Evolutionary conservation across 2,329 filamentous ascomycete genomes (phyloP).

Genomic region (Macrophomina phaseolina): DNA sequence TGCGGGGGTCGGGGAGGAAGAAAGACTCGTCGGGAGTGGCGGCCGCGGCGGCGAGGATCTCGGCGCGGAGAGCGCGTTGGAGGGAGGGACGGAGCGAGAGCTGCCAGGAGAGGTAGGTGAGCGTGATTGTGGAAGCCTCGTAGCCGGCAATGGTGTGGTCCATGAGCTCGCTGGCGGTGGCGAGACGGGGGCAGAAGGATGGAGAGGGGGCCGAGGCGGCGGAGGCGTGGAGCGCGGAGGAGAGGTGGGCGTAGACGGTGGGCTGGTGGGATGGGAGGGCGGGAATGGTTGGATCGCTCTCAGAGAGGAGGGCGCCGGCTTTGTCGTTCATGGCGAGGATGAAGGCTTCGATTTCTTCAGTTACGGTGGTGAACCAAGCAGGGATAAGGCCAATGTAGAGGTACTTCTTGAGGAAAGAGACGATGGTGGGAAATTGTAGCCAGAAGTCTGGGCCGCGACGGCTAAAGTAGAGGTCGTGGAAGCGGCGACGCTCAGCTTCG

Average conservation of each 20-base stretch:
- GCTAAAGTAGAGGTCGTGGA: conserved; percentile 14
- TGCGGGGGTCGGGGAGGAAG: conserved; percentile 29
- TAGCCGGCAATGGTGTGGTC: conserved; percentile 81
- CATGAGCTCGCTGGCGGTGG: conserved; percentile 71
- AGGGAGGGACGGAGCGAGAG: conserved; percentile 44
- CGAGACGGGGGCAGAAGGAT: background rate
- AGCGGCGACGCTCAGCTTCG: background rate
- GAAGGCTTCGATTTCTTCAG: background rate
- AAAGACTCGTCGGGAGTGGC: conserved; percentile 33
- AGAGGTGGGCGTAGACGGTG: conserved; percentile 1
- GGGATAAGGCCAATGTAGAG: background rate
- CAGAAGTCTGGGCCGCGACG: conserved; percentile 12
- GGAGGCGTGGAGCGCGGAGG: background rate
- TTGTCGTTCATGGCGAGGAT: background rate
- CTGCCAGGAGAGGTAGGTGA: conserved; percentile 68
- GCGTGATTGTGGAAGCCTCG: conserved; percentile 74
- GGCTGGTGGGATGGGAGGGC: background rate
- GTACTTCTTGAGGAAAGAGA: background rate
- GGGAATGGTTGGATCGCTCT: background rate
- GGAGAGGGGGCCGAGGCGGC: background rate
- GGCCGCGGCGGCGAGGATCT: conserved; percentile 41
- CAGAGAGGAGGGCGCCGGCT: background rate
- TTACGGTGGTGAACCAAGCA: background rate
- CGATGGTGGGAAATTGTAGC: background rate
- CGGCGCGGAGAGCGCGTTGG: conserved; percentile 49